Conservation (phyloP, 352 stramenopile genomes). For the Pythium aphanidermatum region DNA sequence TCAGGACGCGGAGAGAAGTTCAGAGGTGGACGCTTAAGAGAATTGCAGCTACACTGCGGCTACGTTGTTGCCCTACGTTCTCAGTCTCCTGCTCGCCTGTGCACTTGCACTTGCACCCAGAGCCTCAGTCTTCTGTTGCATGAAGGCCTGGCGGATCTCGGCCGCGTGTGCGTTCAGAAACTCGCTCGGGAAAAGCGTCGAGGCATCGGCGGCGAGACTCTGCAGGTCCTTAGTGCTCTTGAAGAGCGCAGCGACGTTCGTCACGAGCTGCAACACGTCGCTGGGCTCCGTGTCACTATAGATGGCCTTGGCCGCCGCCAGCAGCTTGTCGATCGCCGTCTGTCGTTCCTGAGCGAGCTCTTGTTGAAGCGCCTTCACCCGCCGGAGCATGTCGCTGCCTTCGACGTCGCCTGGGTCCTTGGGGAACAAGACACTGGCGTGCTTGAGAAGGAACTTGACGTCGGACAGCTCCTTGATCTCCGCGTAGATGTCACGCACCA, state of each 20-base stretch:
- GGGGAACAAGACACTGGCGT: conserved; percentile 69
- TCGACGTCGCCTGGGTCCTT: conserved; percentile 54
- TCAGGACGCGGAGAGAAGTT: not conserved
- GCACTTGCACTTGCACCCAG: conserved; percentile 35
- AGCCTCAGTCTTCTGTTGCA: conserved; percentile 42
- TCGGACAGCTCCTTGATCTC: conserved; percentile 65
- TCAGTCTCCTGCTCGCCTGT: not conserved
- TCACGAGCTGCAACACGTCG: conserved; percentile 46
- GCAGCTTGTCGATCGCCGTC: conserved; percentile 64
- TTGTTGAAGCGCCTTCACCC: conserved; percentile 58
- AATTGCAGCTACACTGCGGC: not conserved
- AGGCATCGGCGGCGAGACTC: conserved; percentile 73
- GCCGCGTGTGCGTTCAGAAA: conserved; percentile 65
- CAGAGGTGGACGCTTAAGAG: not conserved
- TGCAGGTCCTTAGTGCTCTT: conserved; percentile 86
- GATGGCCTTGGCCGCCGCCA: conserved; percentile 41
- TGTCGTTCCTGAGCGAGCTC: conserved; percentile 55
- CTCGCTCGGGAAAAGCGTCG: conserved; percentile 66
- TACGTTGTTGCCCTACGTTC: conserved; percentile 1
- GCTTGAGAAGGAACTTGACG: conserved; percentile 77
- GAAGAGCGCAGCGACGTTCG: conserved; percentile 58
- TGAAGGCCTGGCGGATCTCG: conserved; percentile 53
- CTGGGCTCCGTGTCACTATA: conserved; percentile 81
- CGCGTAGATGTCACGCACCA: conserved; percentile 77
- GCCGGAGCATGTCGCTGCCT: conserved; percentile 42